Evolutionary conservation across 1,139 yeast species (phyloP), one percentile per base, ranked within the genome.

Genomic region (Kodamaea ohmeri): DNA sequence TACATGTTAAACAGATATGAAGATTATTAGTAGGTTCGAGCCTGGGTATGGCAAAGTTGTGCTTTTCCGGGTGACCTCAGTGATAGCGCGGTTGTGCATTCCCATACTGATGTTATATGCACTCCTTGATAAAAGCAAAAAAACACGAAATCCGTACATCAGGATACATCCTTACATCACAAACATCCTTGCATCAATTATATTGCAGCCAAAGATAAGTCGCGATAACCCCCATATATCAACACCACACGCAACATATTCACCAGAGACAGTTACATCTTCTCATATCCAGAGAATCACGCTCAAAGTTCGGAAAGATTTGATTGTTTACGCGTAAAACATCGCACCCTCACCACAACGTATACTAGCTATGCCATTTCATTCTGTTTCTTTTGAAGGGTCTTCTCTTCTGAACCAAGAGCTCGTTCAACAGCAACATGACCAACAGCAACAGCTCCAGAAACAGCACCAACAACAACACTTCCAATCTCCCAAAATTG

Each of bases 281-380:
- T n/a, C n/a, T n/a, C n/a, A n/a, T n/a, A n/a, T n/a, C n/a, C n/a
- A n/a, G n/a, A n/a, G n/a, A n/a, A n/a, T n/a, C n/a, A n/a, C n/a
- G n/a, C n/a, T n/a, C n/a, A n/a, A n/a, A n/a, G n/a, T n/a, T n/a
- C n/a, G n/a, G n/a, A n/a, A n/a, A n/a, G n/a, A n/a, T n/a, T n/a
- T n/a, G n/a, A n/a, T n/a, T n/a, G n/a, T n/a, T n/a, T n/a, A n/a
- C n/a, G n/a, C n/a, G n/a, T n/a, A n/a, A n/a, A n/a, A n/a, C n/a
- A n/a, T n/a, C 19, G 17, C 18, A 19, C 31, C 19, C 17, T 13
- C n/a, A n/a, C 21, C 27, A 22, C 17, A 4, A 11, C 21, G 11
- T 20, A 18, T n/a, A 22, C 31, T n/a, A n/a, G n/a, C n/a, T 32
- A 45, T 47, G 50, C 40, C 46, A 11, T 47, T 36, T 38, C 46